phyloP scores from a whole-genome alignment of 345 rosid genomes.

The Bruguiera sexangula region DNA sequence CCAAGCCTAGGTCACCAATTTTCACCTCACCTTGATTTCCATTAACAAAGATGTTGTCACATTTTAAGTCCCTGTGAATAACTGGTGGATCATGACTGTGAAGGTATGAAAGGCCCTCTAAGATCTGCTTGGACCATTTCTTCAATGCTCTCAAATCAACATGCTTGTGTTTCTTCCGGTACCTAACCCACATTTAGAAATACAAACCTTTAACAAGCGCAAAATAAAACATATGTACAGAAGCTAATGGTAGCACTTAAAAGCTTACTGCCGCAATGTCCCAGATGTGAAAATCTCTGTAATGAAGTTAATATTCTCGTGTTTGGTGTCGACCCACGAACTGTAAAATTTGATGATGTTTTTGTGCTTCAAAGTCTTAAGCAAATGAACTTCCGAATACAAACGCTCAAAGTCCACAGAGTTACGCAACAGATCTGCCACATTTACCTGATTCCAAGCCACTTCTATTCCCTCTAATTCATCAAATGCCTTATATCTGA shows the following conservation, averaged over 20 bases:
- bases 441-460: conserved; percentile 38
- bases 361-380: conserved; percentile 31
- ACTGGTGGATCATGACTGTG: conserved; percentile 39
- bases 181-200: conserved; percentile 13
- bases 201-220: background rate
- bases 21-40: conserved; percentile 39
- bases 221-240: background rate
- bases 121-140: conserved; percentile 36
- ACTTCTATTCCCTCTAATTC: conserved; percentile 36
- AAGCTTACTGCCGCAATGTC: conserved; percentile 34
- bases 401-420: conserved; percentile 26
- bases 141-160: conserved; percentile 36
- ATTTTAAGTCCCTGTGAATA: conserved; percentile 34
- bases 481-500: conserved; percentile 28
- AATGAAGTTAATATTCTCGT: conserved; percentile 35
- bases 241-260: background rate
- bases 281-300: conserved; percentile 40
- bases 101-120: conserved; percentile 36
- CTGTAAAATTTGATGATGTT: conserved; percentile 30
- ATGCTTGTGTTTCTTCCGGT: conserved; percentile 34
- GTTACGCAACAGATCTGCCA: conserved; percentile 21
- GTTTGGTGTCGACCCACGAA: conserved; percentile 32
- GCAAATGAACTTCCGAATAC: conserved; percentile 30
- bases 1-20: conserved; percentile 37
- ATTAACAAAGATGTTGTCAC: conserved; percentile 38